Evolutionary conservation across 805 yeast genomes (phyloP), one percentile per base, ranked within the genome.

Genomic region (Nakazawaea pomicola): DNA sequence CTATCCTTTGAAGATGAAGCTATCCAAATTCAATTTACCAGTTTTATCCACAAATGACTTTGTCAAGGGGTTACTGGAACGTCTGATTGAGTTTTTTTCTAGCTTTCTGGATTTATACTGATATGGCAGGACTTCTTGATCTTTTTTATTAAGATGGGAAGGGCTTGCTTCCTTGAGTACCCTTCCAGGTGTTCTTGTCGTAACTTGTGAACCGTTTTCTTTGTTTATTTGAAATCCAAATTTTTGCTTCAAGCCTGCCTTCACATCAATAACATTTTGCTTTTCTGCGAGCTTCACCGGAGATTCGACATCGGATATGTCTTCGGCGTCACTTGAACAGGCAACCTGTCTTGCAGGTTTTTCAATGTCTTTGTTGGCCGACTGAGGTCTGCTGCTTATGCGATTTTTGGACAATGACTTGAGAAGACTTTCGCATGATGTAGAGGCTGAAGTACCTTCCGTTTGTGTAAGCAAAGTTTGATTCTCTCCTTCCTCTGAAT

Each of bases 401-500:
- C n/a, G n/a, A n/a, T 27, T 25, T 27, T 17, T 14, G 11, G 32
- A 6, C 11, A 27, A 12, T 18, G 37, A 31, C 5, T 7, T 20
- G 6, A 30, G 9, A 14, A 20, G 27, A 21, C n/a, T 30, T 10
- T 37, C 29, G 15, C 14, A 29, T n/a, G 40, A 37, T 7, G 14
- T 5, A 29, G 6, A 6, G 6, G 18, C 19, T 5, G 25, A n/a
- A 18, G 15, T 28, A 12, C 11, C 10, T 4, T 30, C 14, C 1
- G 37, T 39, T 20, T 32, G 37, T 11, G 37, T 39, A 17, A 39
- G 27, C 19, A 31, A 2, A 2, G 11, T 18, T 19, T 39, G 37
- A 7, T 14, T 19, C 6, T 39, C 29, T 6, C 27, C 33, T 17
- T 29, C 29, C 11, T 31, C 40, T n/a, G 23, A 14, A 9, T 41